phyloP scores from a whole-genome alignment of 2,329 filamentous ascomycete species.

The Ciborinia camelliae region DNA sequence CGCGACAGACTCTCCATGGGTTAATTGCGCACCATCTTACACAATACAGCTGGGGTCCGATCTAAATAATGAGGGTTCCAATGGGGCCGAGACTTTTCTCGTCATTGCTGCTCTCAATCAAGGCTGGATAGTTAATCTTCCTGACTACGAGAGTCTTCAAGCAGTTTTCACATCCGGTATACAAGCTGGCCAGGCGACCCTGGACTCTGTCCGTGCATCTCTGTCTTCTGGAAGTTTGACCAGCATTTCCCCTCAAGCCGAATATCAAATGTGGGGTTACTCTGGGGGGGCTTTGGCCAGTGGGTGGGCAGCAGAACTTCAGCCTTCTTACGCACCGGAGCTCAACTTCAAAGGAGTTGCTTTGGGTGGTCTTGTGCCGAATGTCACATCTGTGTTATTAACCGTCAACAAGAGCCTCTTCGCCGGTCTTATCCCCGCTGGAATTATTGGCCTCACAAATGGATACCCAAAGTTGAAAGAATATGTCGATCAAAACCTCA shows the following conservation, averaged over 20 bases:
- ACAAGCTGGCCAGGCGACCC: constrained; percentile 23
- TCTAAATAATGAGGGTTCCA: constrained; percentile 36
- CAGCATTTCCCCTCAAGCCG: not conserved
- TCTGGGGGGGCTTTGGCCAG: constrained; percentile 52
- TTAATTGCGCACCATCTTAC: constrained; percentile 43
- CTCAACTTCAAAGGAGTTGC: constrained; percentile 48
- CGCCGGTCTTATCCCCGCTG: constrained; percentile 32
- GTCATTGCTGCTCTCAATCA: constrained; percentile 15
- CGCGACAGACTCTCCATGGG: constrained; percentile 41
- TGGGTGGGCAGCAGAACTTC: constrained; percentile 52
- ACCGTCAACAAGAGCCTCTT: constrained; percentile 37
- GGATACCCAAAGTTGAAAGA: constrained; percentile 13
- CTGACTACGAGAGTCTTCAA: constrained; percentile 28
- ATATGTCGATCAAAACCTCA: constrained; percentile 23
- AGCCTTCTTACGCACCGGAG: constrained; percentile 51
- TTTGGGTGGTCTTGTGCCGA: constrained; percentile 47
- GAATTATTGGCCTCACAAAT: constrained; percentile 21
- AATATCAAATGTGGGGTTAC: constrained; percentile 49
- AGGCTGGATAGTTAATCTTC: constrained; percentile 26
- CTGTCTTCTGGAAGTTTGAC: not conserved
- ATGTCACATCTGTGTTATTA: constrained; percentile 40
- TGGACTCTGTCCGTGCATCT: constrained; percentile 29
- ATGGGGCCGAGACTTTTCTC: constrained; percentile 27
- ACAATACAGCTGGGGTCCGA: constrained; percentile 15
- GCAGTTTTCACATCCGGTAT: constrained; percentile 22